Base-by-base conservation (phyloP, 2,329 filamentous ascomycete species). In the Colletotrichum lupini region DNA sequence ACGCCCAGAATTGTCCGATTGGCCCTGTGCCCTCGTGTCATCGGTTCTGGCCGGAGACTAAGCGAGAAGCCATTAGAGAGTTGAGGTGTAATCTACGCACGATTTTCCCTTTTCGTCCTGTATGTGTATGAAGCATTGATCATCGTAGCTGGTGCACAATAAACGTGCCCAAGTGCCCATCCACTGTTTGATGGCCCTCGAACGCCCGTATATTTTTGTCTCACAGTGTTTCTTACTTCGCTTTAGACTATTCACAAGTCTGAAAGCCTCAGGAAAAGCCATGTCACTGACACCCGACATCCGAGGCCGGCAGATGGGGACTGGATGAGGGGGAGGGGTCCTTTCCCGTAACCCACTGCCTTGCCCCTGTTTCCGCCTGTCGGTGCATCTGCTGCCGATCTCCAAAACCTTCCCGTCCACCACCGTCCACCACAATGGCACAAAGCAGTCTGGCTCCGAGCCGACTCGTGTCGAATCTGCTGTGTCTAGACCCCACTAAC, bases 351-450 rank as follows among this genome's bases (percentile, higher is more conserved):
- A 28, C 32, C 32, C 28, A 46, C 32, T 11, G 42, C 6, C 60
- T 22, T 8, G n/a, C 56, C 32, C 67, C 37, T 35, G 49, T 60
- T 67, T 67, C 56, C 68, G 62, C 49, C 24, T 46, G 65, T 72
- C 71, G 71, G 71, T 46, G 37, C 46, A 73, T 73, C 61, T 73
- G 67, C 61, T 35, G 65, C 71, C 71, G 71, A 73, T 71, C 70
- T 62, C 56, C 46, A 67, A 60, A 70, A 57, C 60, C 67, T 67
- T 53, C 61, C 35, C 56, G 35, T 61, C 60, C 30, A 35, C 60
- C 60, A 49, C 42, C 42, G 19, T 49, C 42, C 42, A 49, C 37
- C 37, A 42, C 37, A 49, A 49, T 42, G 16, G 37, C 46, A 32
- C 60, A 71, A 59, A 26, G 28, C 46, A 68, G 24, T 35, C 65